Conservation (phyloP, 805 yeast genomes). For the Metschnikowia corniflorae region DNA sequence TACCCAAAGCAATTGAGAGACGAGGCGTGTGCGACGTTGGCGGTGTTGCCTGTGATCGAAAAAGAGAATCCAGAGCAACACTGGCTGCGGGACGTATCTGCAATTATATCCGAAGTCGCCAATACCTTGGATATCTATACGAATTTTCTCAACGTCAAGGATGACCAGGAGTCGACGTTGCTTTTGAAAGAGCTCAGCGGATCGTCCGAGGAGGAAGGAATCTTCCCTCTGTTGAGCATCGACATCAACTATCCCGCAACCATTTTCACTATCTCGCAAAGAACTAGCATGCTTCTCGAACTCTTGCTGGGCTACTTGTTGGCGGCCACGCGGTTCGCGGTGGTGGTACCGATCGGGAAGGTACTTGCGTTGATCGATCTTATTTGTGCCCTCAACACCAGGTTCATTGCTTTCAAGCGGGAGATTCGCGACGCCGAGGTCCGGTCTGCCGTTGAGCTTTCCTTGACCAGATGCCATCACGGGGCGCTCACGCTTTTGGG, state of each 20-base stretch:
- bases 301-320: constrained; percentile 38
- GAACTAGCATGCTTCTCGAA: constrained; percentile 46
- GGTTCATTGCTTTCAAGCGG: constrained; percentile 51
- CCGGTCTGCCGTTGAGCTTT: constrained; percentile 39
- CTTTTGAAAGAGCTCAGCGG: constrained; percentile 34
- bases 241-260: constrained; percentile 58
- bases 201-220: constrained; percentile 14
- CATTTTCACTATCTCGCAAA: constrained; percentile 47
- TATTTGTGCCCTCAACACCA: constrained; percentile 51
- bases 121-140: constrained; percentile 55
- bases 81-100: constrained; percentile 46
- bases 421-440: constrained; percentile 56
- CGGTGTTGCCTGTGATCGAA: constrained; percentile 54
- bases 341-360: constrained; percentile 62
- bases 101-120: constrained; percentile 50
- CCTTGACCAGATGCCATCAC: constrained; percentile 44
- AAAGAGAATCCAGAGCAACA: constrained; percentile 45
- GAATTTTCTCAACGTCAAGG: constrained; percentile 53
- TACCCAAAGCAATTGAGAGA: constrained; percentile 39
- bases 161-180: constrained; percentile 48
- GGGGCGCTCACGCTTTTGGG: constrained; percentile 44
- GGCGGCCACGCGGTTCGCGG: constrained; percentile 52
- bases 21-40: constrained; percentile 48
- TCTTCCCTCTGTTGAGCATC: constrained; percentile 48
- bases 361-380: constrained; percentile 52